Percentiles rank a stretch among this genome's conserved stretches.
Conservation (phyloP, 2,329 filamentous ascomycete genomes). For the Microdochium nivale region DNA sequence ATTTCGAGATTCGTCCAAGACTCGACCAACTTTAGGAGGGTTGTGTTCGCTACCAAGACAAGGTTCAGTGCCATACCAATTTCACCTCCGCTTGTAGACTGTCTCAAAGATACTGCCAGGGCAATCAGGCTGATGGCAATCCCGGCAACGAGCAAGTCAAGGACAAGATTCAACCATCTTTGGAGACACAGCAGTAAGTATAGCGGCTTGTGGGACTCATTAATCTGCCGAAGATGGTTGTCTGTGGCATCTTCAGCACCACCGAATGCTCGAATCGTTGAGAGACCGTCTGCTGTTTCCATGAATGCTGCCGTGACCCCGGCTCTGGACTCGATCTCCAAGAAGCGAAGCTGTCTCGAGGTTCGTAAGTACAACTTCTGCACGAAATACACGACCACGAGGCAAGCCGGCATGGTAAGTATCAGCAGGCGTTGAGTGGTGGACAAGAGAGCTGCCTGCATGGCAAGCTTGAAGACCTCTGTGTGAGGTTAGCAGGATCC, state of each 20-base stretch:
- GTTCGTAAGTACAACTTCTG: slow-evolving; percentile 47
- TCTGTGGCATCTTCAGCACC: slow-evolving; percentile 31
- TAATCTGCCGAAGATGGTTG: slow-evolving; percentile 26
- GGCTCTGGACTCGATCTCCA: slow-evolving; percentile 42
- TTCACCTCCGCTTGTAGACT: slow-evolving; percentile 4
- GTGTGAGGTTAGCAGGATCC: background rate
- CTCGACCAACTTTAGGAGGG: slow-evolving; percentile 20
- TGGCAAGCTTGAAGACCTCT: slow-evolving; percentile 17
- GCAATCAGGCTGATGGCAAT: slow-evolving; percentile 34
- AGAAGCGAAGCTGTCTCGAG: slow-evolving; percentile 42
- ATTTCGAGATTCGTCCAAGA: slow-evolving; percentile 28
- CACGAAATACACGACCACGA: slow-evolving; percentile 32
- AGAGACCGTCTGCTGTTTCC: slow-evolving; percentile 36
- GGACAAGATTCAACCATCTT: slow-evolving; percentile 36
- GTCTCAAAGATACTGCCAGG: slow-evolving; percentile 23
- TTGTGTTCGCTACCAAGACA: slow-evolving; percentile 17
- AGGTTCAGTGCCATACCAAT: slow-evolving; percentile 19
- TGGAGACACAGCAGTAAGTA: slow-evolving; percentile 41
- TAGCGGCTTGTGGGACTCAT: slow-evolving; percentile 37
- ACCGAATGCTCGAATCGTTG: slow-evolving; percentile 40
- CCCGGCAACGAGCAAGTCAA: slow-evolving; percentile 35
- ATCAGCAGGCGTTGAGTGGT: slow-evolving; percentile 30
- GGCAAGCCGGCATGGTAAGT: slow-evolving; percentile 27
- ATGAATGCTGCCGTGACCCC: slow-evolving; percentile 42
- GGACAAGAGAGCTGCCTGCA: slow-evolving; percentile 12